These are phyloP conservation scores for Pseudonitzschia multistriata DNA, from an alignment of 108 stramenopile species.

Conservation along the genomic window DNA sequence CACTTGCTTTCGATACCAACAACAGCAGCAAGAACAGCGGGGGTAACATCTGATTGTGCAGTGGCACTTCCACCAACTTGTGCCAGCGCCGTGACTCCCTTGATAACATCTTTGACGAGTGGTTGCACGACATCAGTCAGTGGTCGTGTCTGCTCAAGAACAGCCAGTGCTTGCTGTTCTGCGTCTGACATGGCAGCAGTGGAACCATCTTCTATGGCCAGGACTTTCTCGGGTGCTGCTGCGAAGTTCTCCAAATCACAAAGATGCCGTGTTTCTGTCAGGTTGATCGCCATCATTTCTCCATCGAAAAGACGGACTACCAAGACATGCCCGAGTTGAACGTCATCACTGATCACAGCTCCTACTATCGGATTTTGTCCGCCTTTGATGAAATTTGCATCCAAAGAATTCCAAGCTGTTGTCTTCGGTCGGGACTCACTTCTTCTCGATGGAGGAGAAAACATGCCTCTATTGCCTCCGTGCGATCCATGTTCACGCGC, in stretches of 20 bases:
- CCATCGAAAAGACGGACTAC: conserved; percentile 54
- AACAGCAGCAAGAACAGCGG: conserved; percentile 62
- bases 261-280: conserved; percentile 62
- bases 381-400: conserved; percentile 21
- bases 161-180: conserved; percentile 35
- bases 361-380: conserved; percentile 39
- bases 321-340: conserved; percentile 73
- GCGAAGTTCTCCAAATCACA: conserved; percentile 42
- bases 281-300: conserved; percentile 44
- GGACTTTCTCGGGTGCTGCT: conserved; percentile 18
- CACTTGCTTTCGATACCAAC: conserved; percentile 56
- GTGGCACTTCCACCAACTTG: conserved; percentile 75
- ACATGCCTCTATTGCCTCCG: not conserved
- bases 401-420: conserved; percentile 62
- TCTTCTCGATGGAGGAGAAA: conserved; percentile 25
- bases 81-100: conserved; percentile 58
- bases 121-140: conserved; percentile 52
- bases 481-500: conserved; percentile 17
- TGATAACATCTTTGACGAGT: conserved; percentile 44
- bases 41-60: conserved; percentile 37
- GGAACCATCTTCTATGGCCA: conserved; percentile 22
- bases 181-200: not conserved
- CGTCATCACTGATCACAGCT: conserved; percentile 58
- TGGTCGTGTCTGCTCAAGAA: conserved; percentile 43
- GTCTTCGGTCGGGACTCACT: conserved; percentile 32